Base-by-base conservation (phyloP, 1,284 basidiomycete genomes). In the Puccinia horiana region DNA sequence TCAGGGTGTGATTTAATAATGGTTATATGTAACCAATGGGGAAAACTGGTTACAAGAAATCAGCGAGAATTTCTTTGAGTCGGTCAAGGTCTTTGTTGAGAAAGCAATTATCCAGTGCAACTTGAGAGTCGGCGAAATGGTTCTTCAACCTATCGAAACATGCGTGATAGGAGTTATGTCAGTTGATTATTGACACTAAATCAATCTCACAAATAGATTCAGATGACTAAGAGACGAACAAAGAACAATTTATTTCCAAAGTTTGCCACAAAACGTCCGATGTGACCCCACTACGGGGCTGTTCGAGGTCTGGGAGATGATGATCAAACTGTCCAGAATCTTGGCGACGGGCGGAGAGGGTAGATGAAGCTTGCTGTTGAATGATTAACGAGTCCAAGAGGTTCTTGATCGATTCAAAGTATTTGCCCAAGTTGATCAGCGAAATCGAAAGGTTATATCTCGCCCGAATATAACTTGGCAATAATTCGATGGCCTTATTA, bases 391-490 rank as follows among this genome's bases (percentile, higher is more conserved):
- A 32, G 35, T 47, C 40, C 9, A 77, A 47, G 12, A 77, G 49
- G 29, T 65, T 54, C 37, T 67, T 37, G 40, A 67, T 32, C 49
- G 76, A 63, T 18, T 63, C 61, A 23, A 26, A 16, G 49, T 77
- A 77, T 23, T 52, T 42, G 1, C 61, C 61, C 6, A 77, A n/a
- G 61, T 77, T 77, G 61, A 77, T 77, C 23, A 65, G 44, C 5
- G 76, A 77, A 44, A 77, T 67, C 29, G 76, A 63, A 2, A 77
- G 42, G 65, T 77, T 77, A 37, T 77, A 77, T 67, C 61, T 44
- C n/a, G 76, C 76, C 29, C 97, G 92, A 79, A 98, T 95, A 87
- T 98, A 99, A 52, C 91, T 91, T 5, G 96, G 96, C 85, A 97
- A 95, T 80, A 98, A 89, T 83, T 94, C 92, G 54, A 99, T 89